These are phyloP conservation scores for Beauveria australis DNA, from an alignment of 2,329 filamentous ascomycete species.

Conservation along the genomic window DNA sequence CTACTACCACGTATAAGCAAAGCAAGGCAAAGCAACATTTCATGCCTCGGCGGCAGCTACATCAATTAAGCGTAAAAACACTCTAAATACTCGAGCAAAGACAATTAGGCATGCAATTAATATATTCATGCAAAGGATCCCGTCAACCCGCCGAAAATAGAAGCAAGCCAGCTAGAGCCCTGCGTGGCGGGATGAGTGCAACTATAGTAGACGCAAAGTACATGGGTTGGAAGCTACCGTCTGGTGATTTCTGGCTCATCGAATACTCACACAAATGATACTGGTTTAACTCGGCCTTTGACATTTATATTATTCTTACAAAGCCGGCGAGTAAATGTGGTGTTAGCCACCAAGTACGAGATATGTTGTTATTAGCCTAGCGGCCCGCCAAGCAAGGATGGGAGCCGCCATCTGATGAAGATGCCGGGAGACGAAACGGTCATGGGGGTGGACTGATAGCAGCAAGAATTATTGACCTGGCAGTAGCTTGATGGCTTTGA, in stretches of 20 bases:
- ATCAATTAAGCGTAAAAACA: not conserved
- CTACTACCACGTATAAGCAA: not conserved
- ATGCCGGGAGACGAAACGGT: not conserved
- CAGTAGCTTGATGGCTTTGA: no score
- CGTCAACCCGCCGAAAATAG: not conserved
- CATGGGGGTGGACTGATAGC: not conserved
- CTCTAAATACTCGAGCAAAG: not conserved
- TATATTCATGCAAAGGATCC: not conserved
- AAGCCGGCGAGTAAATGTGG: no score
- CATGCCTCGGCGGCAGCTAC: not conserved
- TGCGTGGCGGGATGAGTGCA: not conserved
- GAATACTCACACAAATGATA: no score
- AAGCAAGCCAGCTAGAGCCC: not conserved
- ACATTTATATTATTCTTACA: no score
- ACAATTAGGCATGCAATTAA: slow-evolving; percentile 1
- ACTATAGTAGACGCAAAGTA: not conserved
- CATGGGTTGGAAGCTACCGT: not conserved
- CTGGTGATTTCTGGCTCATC: no score
- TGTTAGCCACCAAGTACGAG: no score
- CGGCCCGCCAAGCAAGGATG: slow-evolving; percentile 8
- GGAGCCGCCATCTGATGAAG: not conserved
- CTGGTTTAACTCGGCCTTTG: not conserved
- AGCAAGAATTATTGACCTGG: no score
- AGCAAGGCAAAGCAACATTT: not conserved
- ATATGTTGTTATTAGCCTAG: not conserved